Percentiles rank a stretch among this genome's conserved stretches.
Evolutionary conservation across 306 rosid species (phyloP).

Genomic region (Elaeagnus macrophylla): DNA sequence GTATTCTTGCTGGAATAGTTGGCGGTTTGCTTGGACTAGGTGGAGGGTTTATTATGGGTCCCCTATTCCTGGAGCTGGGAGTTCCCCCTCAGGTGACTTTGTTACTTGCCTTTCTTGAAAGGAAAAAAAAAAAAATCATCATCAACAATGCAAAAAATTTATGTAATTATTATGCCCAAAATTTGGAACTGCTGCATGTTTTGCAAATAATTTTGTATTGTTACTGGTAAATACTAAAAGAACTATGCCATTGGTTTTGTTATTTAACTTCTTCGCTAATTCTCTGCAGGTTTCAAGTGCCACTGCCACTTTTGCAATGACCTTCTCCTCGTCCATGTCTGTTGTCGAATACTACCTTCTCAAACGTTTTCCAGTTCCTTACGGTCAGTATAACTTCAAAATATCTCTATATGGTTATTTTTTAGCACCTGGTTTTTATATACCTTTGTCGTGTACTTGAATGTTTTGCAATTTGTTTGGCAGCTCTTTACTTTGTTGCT

Average conservation of each 20-base stretch:
- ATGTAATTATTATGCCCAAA: too few relatives aligned
- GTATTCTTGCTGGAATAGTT: constrained; percentile 65
- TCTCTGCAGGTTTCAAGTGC: constrained; percentile 67
- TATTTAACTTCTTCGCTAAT: neutral
- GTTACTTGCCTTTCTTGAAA: too few relatives aligned
- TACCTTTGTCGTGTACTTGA: neutral
- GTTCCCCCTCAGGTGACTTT: constrained; percentile 68
- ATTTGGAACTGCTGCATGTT: too few relatives aligned
- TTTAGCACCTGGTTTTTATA: neutral
- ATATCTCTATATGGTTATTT: too few relatives aligned
- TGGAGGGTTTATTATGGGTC: constrained; percentile 79
- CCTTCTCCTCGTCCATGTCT: constrained; percentile 72
- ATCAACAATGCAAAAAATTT: too few relatives aligned
- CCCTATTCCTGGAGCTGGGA: constrained; percentile 72
- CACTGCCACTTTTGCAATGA: constrained; percentile 68
- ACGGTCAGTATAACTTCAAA: constrained; percentile 30
- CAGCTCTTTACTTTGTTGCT: constrained; percentile 58
- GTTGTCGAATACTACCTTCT: constrained; percentile 61
- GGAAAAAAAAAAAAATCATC: too few relatives aligned
- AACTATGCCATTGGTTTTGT: neutral
- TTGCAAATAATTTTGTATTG: too few relatives aligned
- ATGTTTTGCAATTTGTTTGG: constrained; percentile 11
- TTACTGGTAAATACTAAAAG: neutral
- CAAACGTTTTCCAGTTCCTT: constrained; percentile 69
- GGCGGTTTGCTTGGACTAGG: constrained; percentile 80